Evolutionary conservation across 2,329 filamentous ascomycete species (phyloP).

Genomic region (Talaromyces rugulosus): DNA sequence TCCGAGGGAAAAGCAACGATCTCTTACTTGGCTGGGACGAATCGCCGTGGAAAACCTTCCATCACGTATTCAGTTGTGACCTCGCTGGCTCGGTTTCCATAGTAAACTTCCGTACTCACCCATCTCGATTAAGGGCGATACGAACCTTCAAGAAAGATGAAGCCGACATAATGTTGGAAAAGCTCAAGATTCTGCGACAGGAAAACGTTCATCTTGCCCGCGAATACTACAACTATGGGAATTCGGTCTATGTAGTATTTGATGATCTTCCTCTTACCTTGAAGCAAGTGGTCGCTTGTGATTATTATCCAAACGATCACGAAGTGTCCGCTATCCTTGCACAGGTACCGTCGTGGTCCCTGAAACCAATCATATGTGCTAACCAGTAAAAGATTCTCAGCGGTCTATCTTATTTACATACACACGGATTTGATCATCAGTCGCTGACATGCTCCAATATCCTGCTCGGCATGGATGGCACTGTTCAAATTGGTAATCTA

Average conservation of each 20-base stretch:
- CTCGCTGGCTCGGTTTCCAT: constrained; percentile 16
- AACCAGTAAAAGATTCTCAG: background rate
- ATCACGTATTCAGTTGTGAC: constrained; percentile 18
- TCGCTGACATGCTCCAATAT: background rate
- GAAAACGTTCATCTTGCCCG: background rate
- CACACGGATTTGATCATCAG: background rate
- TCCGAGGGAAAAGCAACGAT: background rate
- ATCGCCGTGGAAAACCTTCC: constrained; percentile 21
- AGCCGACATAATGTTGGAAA: background rate
- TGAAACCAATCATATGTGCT: background rate
- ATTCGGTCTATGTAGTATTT: background rate
- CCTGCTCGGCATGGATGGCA: background rate
- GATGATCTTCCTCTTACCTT: background rate
- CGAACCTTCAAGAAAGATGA: background rate
- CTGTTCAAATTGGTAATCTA: background rate
- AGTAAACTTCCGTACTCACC: constrained; percentile 8
- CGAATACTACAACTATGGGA: background rate
- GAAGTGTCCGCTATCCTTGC: background rate
- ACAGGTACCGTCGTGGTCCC: background rate
- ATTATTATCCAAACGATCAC: background rate
- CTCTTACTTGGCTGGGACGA: constrained; percentile 7
- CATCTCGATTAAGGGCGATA: constrained; percentile 8
- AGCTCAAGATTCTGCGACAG: background rate
- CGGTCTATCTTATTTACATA: background rate
- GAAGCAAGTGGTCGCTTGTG: background rate